These are phyloP conservation scores for Citrus sinensis DNA, from an alignment of 345 rosid species.

Conservation along the genomic window DVS_A1.0 CM039167.1:24923001-24923500, in stretches of 20 bases:
- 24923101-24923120: constrained; percentile 6
- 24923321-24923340: background rate
- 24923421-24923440: background rate
- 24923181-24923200: constrained; percentile 20
- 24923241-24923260: constrained; percentile 15
- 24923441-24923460: constrained; percentile 2
- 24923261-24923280: background rate
- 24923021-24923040: background rate
- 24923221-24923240: constrained; percentile 18
- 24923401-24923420: constrained; percentile 15
- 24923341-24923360: constrained; percentile 23
- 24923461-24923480: background rate
- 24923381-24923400: constrained; percentile 8
- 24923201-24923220: constrained; percentile 12
- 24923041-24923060: background rate
- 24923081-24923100: background rate
- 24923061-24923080: background rate
- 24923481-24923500: constrained; percentile 1
- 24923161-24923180: constrained; percentile 14
- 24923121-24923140: constrained; percentile 13
- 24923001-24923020: constrained; percentile 15
- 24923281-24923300: background rate
- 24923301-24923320: background rate
- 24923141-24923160: constrained; percentile 17
- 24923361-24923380: constrained; percentile 14